These are phyloP conservation scores for Trichosporon coremiiforme DNA, from an alignment of 1,284 basidiomycete genomes.

Conservation along the genomic window DNA sequence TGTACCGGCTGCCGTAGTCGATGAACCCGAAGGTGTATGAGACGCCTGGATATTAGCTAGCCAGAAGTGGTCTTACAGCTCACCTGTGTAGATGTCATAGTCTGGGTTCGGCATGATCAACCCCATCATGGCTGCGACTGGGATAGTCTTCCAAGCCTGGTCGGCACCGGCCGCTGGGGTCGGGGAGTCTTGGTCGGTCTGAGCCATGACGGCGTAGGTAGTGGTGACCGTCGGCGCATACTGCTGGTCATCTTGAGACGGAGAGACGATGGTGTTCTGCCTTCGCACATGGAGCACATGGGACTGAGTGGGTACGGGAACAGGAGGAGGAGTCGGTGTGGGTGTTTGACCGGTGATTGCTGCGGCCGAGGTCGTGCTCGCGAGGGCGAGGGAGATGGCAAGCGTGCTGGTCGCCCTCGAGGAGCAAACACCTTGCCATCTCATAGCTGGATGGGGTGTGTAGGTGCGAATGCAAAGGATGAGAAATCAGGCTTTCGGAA, in stretches of 20 bases:
- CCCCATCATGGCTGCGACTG: conserved; percentile 45
- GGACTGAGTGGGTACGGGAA: background rate
- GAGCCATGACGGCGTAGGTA: conserved; percentile 4
- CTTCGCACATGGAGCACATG: background rate
- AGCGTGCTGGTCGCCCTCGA: background rate
- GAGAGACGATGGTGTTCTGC: background rate
- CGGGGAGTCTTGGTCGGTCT: background rate
- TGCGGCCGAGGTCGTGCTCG: background rate
- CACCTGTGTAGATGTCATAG: conserved; percentile 43
- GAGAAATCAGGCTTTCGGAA: background rate
- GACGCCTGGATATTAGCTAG: conserved; percentile 24
- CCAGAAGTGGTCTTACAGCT: conserved; percentile 17
- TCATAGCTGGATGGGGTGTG: background rate
- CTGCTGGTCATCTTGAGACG: background rate
- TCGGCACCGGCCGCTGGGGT: background rate
- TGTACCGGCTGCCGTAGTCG: conserved; percentile 46
- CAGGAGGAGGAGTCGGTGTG: background rate
- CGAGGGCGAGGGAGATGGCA: background rate
- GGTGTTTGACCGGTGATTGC: background rate
- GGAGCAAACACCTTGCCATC: background rate
- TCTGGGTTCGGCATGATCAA: conserved; percentile 55
- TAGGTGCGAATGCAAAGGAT: background rate
- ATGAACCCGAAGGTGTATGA: conserved; percentile 54
- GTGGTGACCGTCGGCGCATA: background rate
- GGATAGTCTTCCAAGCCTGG: conserved; percentile 32